Conservation (phyloP, 208 protist genomes). For the Leishmania major region DNA sequence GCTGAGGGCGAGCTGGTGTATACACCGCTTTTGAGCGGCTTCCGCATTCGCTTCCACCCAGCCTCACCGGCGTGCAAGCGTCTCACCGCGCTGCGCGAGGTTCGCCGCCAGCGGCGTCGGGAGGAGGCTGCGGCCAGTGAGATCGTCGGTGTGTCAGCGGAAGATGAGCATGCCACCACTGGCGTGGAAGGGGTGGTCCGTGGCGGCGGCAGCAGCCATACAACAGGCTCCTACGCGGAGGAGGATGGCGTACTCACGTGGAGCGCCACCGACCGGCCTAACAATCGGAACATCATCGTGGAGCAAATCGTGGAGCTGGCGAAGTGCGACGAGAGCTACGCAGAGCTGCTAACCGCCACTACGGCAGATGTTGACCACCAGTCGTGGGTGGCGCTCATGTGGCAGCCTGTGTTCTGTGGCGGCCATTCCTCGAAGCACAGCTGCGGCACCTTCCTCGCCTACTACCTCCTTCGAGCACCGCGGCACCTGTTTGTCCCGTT, state of each 20-base stretch:
- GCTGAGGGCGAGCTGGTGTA: constrained; percentile 78
- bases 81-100: constrained; percentile 49
- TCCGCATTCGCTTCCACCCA: constrained; percentile 77
- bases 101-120: constrained; percentile 31
- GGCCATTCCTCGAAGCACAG: constrained; percentile 80
- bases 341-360: constrained; percentile 61
- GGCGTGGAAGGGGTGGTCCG: neutral
- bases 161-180: neutral
- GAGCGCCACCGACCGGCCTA: constrained; percentile 75
- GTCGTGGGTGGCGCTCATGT: constrained; percentile 89
- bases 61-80: constrained; percentile 54
- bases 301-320: constrained; percentile 80
- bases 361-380: constrained; percentile 78
- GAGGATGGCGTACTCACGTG: constrained; percentile 69
- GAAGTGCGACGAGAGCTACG: constrained; percentile 57
- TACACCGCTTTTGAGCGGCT: constrained; percentile 81
- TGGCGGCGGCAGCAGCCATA: constrained; percentile 1
- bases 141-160: neutral
- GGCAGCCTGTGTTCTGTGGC: constrained; percentile 84
- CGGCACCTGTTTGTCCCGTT: constrained; percentile 61
- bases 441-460: constrained; percentile 85
- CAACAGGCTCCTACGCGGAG: constrained; percentile 19
- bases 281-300: constrained; percentile 74
- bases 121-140: constrained; percentile 9
- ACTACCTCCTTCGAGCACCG: constrained; percentile 80